These are phyloP conservation scores for Fusarium graminum DNA, from an alignment of 2,329 filamentous ascomycete species.

Conservation along the genomic window DNA sequence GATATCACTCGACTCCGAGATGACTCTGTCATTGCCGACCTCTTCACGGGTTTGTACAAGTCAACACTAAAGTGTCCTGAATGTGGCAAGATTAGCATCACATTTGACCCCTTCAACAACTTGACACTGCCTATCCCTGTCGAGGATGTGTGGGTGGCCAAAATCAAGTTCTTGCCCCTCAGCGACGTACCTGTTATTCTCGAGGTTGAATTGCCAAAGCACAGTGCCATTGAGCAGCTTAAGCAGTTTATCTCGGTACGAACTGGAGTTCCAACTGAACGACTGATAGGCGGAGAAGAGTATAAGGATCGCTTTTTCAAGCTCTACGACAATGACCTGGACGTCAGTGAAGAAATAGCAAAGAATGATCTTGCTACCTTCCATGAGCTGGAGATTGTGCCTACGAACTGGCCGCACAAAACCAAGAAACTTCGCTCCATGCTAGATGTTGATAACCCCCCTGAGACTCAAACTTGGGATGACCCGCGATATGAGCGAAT, in stretches of 20 bases:
- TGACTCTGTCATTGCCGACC: slow-evolving; percentile 92
- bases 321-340: slow-evolving; percentile 76
- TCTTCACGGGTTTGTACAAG: slow-evolving; percentile 99
- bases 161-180: slow-evolving; percentile 82
- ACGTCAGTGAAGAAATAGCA: slow-evolving; percentile 79
- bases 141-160: slow-evolving; percentile 82
- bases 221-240: slow-evolving; percentile 74
- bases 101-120: slow-evolving; percentile 97
- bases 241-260: slow-evolving; percentile 79
- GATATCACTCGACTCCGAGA: slow-evolving; percentile 92
- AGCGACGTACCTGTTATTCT: slow-evolving; percentile 78
- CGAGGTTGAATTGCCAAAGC: slow-evolving; percentile 83
- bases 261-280: slow-evolving; percentile 72
- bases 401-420: slow-evolving; percentile 81
- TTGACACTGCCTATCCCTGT: slow-evolving; percentile 91
- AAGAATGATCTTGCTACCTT: slow-evolving; percentile 75
- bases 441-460: slow-evolving; percentile 60
- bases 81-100: slow-evolving; percentile 96
- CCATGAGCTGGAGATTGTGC: slow-evolving; percentile 80
- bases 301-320: slow-evolving; percentile 90
- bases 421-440: slow-evolving; percentile 65
- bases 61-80: slow-evolving; percentile 93
- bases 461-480: slow-evolving; percentile 64
- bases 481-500: slow-evolving; percentile 74
- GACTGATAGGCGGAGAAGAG: slow-evolving; percentile 84